Evolutionary conservation across 2,329 filamentous ascomycete species (phyloP).

Genomic region (Acrocalymma vagum): DNA sequence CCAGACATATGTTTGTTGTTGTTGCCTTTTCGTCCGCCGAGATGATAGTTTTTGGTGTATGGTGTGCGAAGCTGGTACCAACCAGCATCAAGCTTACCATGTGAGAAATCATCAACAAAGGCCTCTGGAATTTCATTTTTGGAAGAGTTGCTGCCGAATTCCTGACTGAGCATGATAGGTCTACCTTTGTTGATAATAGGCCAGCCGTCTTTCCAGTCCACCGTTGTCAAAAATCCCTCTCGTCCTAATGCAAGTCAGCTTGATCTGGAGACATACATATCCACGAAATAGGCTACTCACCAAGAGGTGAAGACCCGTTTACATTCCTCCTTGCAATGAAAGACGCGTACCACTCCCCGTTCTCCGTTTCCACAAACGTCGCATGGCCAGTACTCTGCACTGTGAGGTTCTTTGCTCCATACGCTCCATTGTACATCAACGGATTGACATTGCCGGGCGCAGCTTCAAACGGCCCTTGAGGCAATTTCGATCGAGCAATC

Average conservation of each 20-base stretch:
- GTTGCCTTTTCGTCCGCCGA: background rate
- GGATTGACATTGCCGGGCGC: conserved; percentile 12
- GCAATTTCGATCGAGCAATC: background rate
- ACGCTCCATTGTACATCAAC: conserved; percentile 45
- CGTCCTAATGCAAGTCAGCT: conserved; percentile 41
- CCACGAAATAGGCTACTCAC: background rate
- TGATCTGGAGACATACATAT: background rate
- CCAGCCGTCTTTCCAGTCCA: conserved; percentile 62
- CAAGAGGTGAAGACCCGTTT: background rate
- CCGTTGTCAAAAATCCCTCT: conserved; percentile 60
- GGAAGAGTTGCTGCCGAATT: background rate
- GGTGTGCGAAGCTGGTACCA: conserved; percentile 3
- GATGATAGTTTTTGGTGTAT: conserved; percentile 1
- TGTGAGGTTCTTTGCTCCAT: conserved; percentile 38
- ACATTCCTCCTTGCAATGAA: conserved; percentile 22
- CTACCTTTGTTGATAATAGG: conserved; percentile 59
- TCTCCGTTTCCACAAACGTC: conserved; percentile 32
- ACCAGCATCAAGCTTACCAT: background rate
- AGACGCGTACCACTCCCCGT: conserved; percentile 48
- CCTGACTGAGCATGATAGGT: conserved; percentile 41
- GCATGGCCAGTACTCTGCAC: conserved; percentile 37
- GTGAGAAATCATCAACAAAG: background rate
- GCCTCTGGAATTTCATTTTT: background rate
- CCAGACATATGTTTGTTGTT: no score
- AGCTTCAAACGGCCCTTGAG: background rate